These are phyloP conservation scores for Sugiyamaella qingdaonensis DNA, from an alignment of 805 yeast species.

Conservation along the genomic window DNA sequence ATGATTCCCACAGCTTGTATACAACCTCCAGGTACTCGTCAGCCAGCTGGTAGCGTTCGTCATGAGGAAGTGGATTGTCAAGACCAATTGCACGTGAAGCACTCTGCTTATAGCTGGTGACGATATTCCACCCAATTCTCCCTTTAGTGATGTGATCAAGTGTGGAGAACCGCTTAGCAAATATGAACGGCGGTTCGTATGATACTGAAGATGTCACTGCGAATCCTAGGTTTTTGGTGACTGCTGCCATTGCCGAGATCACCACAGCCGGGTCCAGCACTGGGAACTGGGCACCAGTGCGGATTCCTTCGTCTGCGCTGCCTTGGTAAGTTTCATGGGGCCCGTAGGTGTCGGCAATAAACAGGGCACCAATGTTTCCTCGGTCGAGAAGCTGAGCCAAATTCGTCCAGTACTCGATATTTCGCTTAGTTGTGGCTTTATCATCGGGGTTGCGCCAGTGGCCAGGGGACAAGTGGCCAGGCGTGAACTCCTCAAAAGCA, in stretches of 20 bases:
- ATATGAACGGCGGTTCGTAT: slow-evolving; percentile 40
- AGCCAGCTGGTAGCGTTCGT: slow-evolving; percentile 39
- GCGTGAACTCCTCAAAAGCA: slow-evolving; percentile 35
- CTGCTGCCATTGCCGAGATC: slow-evolving; percentile 43
- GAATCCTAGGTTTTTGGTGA: slow-evolving; percentile 37
- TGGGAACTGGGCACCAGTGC: slow-evolving; percentile 35
- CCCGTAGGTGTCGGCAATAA: slow-evolving; percentile 40
- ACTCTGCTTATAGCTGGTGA: slow-evolving; percentile 40
- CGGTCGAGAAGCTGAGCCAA: slow-evolving; percentile 36
- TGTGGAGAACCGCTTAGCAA: slow-evolving; percentile 42
- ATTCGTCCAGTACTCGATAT: slow-evolving; percentile 36
- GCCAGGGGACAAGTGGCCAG: slow-evolving; percentile 28
- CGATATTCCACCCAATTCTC: slow-evolving; percentile 47
- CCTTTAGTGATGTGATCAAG: slow-evolving; percentile 42
- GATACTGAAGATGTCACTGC: slow-evolving; percentile 42
- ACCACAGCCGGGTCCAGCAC: slow-evolving; percentile 38
- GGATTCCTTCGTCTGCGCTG: slow-evolving; percentile 34
- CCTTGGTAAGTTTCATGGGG: slow-evolving; percentile 41
- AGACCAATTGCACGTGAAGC: slow-evolving; percentile 41
- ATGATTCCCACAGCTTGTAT: slow-evolving; percentile 38
- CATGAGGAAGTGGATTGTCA: slow-evolving; percentile 37
- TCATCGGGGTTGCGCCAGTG: slow-evolving; percentile 40
- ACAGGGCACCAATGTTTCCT: slow-evolving; percentile 38
- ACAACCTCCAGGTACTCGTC: slow-evolving; percentile 40
- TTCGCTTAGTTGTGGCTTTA: slow-evolving; percentile 27